Evolutionary conservation across 2,329 filamentous ascomycete genomes (phyloP).

Genomic region (Chaetomium globosum): DNA sequence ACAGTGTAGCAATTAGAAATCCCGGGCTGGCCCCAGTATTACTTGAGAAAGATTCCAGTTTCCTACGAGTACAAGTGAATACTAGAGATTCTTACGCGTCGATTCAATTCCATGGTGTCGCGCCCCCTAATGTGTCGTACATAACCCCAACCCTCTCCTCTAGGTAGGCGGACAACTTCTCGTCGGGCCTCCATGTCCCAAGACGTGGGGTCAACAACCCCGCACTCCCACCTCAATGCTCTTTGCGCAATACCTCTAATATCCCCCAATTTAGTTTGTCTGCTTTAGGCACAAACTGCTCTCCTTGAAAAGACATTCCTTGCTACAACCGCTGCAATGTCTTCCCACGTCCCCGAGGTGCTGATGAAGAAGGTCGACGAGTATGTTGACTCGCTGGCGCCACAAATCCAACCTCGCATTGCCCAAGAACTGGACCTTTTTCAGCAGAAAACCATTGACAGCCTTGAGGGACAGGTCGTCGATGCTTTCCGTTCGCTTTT

Average conservation of each 20-base stretch:
- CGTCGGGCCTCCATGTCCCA: neutral
- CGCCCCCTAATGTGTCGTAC: neutral
- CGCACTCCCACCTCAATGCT: neutral
- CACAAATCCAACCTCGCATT: slow-evolving; percentile 52
- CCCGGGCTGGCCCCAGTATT: neutral
- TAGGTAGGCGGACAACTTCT: neutral
- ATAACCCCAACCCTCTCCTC: neutral
- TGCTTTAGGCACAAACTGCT: neutral
- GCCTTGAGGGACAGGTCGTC: slow-evolving; percentile 49
- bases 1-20: neutral
- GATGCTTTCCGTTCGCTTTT: slow-evolving; percentile 51
- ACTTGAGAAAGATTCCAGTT: no score
- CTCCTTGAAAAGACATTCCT: neutral
- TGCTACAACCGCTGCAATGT: slow-evolving; percentile 5
- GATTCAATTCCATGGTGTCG: no score
- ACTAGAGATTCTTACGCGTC: no score
- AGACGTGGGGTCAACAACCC: neutral
- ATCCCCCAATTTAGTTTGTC: neutral
- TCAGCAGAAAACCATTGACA: slow-evolving; percentile 51
- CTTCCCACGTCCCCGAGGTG: slow-evolving; percentile 44
- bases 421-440: slow-evolving; percentile 49
- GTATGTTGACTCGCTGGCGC: slow-evolving; percentile 52
- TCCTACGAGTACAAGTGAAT: no score
- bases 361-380: slow-evolving; percentile 50
- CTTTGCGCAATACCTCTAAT: neutral